Evolutionary conservation across 768 basidiomycete species (phyloP).

Genomic region (Rhizopogon roseolus): DNA sequence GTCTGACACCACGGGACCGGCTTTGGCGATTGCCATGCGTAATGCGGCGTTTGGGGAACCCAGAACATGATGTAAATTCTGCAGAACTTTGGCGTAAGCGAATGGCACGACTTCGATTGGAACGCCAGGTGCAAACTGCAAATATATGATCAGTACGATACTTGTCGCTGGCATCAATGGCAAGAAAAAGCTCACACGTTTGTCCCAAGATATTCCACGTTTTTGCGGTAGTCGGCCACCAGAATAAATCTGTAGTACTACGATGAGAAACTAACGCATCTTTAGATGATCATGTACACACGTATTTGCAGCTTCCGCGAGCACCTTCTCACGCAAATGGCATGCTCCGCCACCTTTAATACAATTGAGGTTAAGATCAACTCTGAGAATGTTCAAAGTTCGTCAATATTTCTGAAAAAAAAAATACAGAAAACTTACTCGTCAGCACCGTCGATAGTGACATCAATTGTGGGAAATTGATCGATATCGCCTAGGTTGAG

Average conservation of each 20-base stretch:
- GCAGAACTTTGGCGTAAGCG: constrained; percentile 86
- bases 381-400: constrained; percentile 40
- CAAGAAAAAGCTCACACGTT: constrained; percentile 50
- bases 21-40: constrained; percentile 91
- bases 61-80: constrained; percentile 54
- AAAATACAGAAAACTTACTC: constrained; percentile 58
- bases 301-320: constrained; percentile 93
- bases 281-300: constrained; percentile 24
- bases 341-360: constrained; percentile 98
- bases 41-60: constrained; percentile 71
- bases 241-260: constrained; percentile 63
- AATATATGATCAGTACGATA: constrained; percentile 1
- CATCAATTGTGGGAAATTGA: constrained; percentile 84
- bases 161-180: neutral
- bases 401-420: neutral
- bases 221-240: constrained; percentile 96
- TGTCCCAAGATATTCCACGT: constrained; percentile 75
- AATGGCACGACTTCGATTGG: constrained; percentile 97
- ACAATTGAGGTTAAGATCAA: constrained; percentile 80
- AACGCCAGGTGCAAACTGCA: constrained; percentile 80
- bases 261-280: neutral
- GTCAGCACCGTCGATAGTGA: constrained; percentile 97
- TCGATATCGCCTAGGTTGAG: constrained; percentile 85
- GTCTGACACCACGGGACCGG: constrained; percentile 94
- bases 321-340: constrained; percentile 93